phyloP scores from a whole-genome alignment of 78 protist species.

The Diacronema lutheri region DNA sequence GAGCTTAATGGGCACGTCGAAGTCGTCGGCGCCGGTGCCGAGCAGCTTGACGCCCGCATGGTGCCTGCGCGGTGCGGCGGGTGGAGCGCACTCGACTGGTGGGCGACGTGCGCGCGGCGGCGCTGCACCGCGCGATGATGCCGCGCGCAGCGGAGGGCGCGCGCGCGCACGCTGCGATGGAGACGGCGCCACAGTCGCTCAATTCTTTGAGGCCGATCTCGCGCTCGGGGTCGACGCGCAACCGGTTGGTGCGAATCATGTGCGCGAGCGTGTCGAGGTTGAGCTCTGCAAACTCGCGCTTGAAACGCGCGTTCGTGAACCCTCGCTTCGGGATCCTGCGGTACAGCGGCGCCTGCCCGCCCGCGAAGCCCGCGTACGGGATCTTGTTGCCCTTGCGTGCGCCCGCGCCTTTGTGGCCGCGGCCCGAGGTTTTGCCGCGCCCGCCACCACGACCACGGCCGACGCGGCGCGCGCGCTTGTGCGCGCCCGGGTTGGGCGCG shows the following conservation, averaged over 20 bases:
- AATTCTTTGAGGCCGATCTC: not conserved
- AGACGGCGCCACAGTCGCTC: not conserved
- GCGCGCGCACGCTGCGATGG: no score
- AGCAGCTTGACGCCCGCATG: not conserved
- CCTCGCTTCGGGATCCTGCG: not conserved
- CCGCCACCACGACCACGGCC: constrained; percentile 1
- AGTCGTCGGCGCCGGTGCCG: not conserved
- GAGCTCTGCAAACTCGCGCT: not conserved
- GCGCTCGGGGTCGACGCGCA: not conserved
- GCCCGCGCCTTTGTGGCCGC: not conserved
- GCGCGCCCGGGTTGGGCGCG: not conserved
- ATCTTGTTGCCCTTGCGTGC: not conserved
- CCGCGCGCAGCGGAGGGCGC: no score
- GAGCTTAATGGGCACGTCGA: not conserved
- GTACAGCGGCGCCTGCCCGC: not conserved
- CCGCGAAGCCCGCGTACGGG: not conserved
- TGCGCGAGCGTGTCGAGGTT: not conserved
- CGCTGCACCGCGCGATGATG: no score
- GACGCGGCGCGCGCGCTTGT: not conserved
- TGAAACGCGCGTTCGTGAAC: no score
- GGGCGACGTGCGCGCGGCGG: no score
- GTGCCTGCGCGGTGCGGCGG: not conserved
- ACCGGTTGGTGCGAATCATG: not conserved
- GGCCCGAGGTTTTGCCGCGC: not conserved
- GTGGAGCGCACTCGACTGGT: not conserved